Evolutionary conservation across 2,329 filamentous ascomycete species (phyloP).

Genomic region (Diaporthe ampelina): DNA sequence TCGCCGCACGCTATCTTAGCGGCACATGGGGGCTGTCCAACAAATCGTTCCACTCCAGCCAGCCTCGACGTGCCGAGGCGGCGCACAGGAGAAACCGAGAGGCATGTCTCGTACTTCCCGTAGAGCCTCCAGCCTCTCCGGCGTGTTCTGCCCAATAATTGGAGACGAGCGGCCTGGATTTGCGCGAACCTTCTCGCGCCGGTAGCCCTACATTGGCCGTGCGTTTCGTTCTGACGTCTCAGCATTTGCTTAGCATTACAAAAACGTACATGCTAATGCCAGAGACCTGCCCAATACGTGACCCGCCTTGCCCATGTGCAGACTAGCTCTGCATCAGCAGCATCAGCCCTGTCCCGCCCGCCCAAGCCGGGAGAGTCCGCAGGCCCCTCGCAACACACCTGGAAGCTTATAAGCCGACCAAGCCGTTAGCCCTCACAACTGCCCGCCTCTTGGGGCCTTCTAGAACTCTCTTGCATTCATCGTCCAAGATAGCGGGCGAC

Average conservation of each 20-base stretch:
- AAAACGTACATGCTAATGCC: not conserved
- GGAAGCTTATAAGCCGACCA: constrained; percentile 25
- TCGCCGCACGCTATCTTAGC: constrained; percentile 14
- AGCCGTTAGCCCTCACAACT: constrained; percentile 13
- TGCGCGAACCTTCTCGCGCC: constrained; percentile 8
- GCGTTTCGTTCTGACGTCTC: constrained; percentile 26
- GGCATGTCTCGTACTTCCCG: not conserved
- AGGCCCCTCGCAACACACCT: not conserved
- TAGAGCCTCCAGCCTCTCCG: not conserved
- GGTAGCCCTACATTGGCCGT: constrained; percentile 18
- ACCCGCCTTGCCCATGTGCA: constrained; percentile 19
- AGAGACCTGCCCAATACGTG: constrained; percentile 6
- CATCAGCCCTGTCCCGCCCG: constrained; percentile 11
- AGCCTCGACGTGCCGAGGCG: not conserved
- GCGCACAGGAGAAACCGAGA: not conserved
- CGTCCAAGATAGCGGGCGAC: not conserved
- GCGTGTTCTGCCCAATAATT: constrained; percentile 1
- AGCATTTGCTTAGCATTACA: constrained; percentile 29
- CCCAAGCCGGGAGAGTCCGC: not conserved
- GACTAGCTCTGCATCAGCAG: constrained; percentile 28
- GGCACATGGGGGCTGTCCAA: not conserved
- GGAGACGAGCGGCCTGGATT: not conserved
- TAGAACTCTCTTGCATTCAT: constrained; percentile 6
- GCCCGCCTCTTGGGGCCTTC: constrained; percentile 14
- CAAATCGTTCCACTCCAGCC: constrained; percentile 2